Conservation (phyloP, 2,329 filamentous ascomycete genomes). For the Neoscytalidium dimidiatum region DNA sequence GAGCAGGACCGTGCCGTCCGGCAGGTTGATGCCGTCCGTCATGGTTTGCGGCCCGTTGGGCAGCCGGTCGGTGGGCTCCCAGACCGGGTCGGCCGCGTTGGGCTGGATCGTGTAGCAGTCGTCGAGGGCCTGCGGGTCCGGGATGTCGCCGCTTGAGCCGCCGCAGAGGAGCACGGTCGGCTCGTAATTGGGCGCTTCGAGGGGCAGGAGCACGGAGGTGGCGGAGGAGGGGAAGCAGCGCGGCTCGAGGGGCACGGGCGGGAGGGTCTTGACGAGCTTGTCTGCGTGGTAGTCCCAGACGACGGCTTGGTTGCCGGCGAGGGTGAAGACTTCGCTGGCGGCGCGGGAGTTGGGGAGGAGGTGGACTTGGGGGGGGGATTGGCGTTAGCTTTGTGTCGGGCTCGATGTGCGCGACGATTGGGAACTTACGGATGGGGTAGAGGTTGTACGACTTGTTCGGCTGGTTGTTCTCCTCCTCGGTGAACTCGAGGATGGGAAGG, state of each 20-base stretch:
- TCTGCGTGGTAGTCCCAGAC: conserved; percentile 17
- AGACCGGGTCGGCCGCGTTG: not conserved
- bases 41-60: conserved; percentile 17
- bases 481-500: conserved; percentile 18
- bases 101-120: conserved; percentile 18
- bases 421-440: conserved; percentile 17
- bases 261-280: conserved; percentile 15
- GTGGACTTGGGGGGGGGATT: not conserved
- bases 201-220: conserved; percentile 14
- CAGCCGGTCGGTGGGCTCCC: not conserved
- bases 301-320: conserved; percentile 16
- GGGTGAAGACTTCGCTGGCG: conserved; percentile 18
- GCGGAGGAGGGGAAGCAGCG: conserved; percentile 18
- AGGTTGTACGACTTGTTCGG: conserved; percentile 19
- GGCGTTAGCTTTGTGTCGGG: not conserved
- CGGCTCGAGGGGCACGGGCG: not conserved
- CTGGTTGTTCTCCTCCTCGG: conserved; percentile 13
- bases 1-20: conserved; percentile 10
- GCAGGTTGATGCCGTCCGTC: conserved; percentile 10
- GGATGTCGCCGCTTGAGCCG: conserved; percentile 14
- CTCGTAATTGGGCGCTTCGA: not conserved
- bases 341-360: conserved; percentile 17
- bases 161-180: conserved; percentile 19
- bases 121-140: conserved; percentile 13
- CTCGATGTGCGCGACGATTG: too few relatives aligned